Evolutionary conservation across 116 monocot genomes (phyloP).

Genomic region (Trichopus zeylanicus): DNA sequence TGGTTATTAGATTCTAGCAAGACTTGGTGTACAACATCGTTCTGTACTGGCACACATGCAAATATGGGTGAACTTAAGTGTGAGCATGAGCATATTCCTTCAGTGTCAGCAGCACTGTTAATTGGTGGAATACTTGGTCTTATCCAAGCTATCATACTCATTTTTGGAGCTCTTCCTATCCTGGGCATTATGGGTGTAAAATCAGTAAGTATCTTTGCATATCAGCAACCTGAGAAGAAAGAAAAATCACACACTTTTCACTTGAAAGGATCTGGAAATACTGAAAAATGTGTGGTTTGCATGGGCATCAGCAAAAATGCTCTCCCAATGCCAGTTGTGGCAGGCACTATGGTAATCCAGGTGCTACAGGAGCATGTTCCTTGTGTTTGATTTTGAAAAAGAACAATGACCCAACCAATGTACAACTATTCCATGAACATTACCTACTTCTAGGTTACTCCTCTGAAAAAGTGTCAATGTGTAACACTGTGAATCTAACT

Average conservation of each 20-base stretch:
- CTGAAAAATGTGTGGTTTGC: too few species aligned
- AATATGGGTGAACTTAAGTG: background rate
- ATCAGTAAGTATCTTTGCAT: slow-evolving; percentile 24
- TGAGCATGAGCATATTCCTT: slow-evolving; percentile 52
- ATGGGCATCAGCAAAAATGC: too few species aligned
- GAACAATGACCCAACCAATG: too few species aligned
- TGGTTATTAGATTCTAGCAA: slow-evolving; percentile 21
- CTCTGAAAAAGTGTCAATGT: too few species aligned
- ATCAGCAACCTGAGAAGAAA: background rate
- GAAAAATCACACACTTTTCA: background rate
- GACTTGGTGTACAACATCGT: slow-evolving; percentile 10
- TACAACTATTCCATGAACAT: too few species aligned
- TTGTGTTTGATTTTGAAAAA: too few species aligned
- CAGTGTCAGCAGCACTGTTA: slow-evolving; percentile 58
- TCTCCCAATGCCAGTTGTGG: too few species aligned
- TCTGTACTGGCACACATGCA: slow-evolving; percentile 11
- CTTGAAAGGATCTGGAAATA: background rate
- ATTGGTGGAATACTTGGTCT: slow-evolving; percentile 61
- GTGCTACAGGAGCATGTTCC: too few species aligned
- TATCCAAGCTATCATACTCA: slow-evolving; percentile 51
- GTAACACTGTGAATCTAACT: too few species aligned
- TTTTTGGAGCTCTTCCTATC: slow-evolving; percentile 47
- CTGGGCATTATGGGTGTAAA: slow-evolving; percentile 55
- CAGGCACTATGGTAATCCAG: too few species aligned
- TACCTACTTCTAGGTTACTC: too few species aligned